Evolutionary conservation across 1,284 basidiomycete species (phyloP).

Genomic region (Sanghuangporus baumii): DNA sequence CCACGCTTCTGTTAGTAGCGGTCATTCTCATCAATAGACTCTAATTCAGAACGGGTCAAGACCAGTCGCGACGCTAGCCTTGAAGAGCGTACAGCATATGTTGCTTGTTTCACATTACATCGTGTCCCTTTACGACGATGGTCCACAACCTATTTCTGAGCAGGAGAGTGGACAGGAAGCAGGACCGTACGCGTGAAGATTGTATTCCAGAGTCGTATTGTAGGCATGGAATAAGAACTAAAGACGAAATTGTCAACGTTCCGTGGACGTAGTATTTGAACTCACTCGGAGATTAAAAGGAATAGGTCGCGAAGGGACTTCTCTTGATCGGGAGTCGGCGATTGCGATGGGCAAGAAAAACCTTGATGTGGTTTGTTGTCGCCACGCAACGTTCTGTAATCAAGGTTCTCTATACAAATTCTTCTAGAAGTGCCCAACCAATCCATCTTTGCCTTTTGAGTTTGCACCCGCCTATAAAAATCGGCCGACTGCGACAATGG

Average conservation of each 20-base stretch:
- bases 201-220: no score
- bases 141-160: background rate
- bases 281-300: constrained; percentile 8
- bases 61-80: background rate
- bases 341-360: constrained; percentile 3
- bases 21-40: constrained; percentile 1
- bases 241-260: background rate
- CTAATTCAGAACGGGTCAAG: background rate
- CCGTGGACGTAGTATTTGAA: constrained; percentile 1
- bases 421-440: constrained; percentile 7
- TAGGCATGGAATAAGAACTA: background rate
- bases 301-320: constrained; percentile 4
- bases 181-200: no score
- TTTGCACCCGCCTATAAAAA: constrained; percentile 2
- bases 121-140: background rate
- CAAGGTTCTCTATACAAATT: background rate
- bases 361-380: constrained; percentile 13
- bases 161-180: no score
- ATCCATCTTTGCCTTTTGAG: constrained; percentile 2
- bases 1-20: background rate
- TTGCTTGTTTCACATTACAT: background rate
- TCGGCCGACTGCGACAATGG: background rate
- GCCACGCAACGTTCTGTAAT: constrained; percentile 9
- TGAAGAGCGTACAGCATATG: background rate
- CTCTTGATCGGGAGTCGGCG: constrained; percentile 2